Conservation (phyloP, 768 basidiomycete genomes). For the Austroboletus festivus region DNA sequence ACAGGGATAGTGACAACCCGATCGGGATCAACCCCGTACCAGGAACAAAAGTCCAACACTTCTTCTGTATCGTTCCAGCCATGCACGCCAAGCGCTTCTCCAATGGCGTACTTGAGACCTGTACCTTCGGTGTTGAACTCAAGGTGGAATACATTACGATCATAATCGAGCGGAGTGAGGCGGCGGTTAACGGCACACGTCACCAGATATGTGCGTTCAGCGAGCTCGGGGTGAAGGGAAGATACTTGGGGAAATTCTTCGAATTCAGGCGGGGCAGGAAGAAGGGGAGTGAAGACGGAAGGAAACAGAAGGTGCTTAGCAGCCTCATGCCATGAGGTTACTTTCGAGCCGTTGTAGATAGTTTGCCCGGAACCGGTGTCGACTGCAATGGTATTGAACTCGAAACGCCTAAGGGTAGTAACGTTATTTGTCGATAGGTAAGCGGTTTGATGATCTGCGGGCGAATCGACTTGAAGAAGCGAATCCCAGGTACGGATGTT, state of each 20-base stretch:
- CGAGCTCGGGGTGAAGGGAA: slow-evolving; percentile 77
- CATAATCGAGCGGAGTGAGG: slow-evolving; percentile 91
- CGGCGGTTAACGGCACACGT: slow-evolving; percentile 93
- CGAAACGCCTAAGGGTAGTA: slow-evolving; percentile 51
- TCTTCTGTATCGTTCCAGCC: slow-evolving; percentile 96
- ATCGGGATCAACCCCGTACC: slow-evolving; percentile 86
- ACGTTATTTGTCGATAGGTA: slow-evolving; percentile 19
- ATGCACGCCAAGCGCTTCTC: slow-evolving; percentile 95
- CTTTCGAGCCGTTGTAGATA: slow-evolving; percentile 55
- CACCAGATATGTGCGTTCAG: slow-evolving; percentile 89
- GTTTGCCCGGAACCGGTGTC: slow-evolving; percentile 57
- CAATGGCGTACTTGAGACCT: slow-evolving; percentile 91
- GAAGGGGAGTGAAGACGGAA: slow-evolving; percentile 62
- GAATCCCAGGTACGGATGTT: slow-evolving; percentile 63
- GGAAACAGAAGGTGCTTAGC: slow-evolving; percentile 90
- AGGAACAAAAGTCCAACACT: slow-evolving; percentile 82
- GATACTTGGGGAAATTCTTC: slow-evolving; percentile 59
- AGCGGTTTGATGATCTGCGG: slow-evolving; percentile 20
- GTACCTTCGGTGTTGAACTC: slow-evolving; percentile 93
- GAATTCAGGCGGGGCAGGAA: slow-evolving; percentile 27
- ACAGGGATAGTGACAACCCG: slow-evolving; percentile 80
- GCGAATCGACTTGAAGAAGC: slow-evolving; percentile 54
- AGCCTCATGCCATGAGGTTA: slow-evolving; percentile 78
- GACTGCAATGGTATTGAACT: slow-evolving; percentile 72
- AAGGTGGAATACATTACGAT: slow-evolving; percentile 98